Evolutionary conservation across 1,284 basidiomycete genomes (phyloP), one percentile per base, ranked within the genome.

Genomic region (Malassezia cuniculi): DNA sequence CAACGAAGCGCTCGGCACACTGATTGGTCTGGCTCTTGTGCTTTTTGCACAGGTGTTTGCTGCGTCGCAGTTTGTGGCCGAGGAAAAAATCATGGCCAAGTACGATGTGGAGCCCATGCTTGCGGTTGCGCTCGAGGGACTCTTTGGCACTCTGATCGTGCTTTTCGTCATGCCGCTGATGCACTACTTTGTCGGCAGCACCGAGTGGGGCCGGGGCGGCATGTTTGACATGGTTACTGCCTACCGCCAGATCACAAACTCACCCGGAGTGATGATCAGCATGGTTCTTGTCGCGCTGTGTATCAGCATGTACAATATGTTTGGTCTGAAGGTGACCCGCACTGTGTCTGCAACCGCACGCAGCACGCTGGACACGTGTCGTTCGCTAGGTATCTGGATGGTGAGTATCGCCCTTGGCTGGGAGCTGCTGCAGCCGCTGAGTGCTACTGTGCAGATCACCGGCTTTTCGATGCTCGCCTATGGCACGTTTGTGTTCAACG

Each of bases 31-130:
- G 24, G 78, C 84, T 60, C 80, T 97, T 64, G 78, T 97, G 41
- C 72, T 95, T 27, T 87, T 93, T 60, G 90, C 93, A n/a, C 93
- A 97, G 70, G 71, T 95, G 48, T 97, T 90, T 70, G 82, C 83
- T 22, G 86, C 86, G 33, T 77, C 78, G 9, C 85, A 90, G 62
- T 89, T 89, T 41, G 86, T 95, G 32, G 74, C 93, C n/a, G 90
- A 95, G 73, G 59, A 64, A 27, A 61, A 60, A 72, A 85, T 94
- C 60, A 80, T 94, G 79, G 75, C 77, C 29, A 76, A 76, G 36
- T 90, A 93, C 72, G 74, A 78, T 30, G 80, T 97, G 39, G 78
- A 81, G 36, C 89, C 93, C n/a, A 75, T 95, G 16, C 68, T 87
- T 38, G 89, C 90, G 9, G 93, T 95, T 36, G 85, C 87, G 19